A percentile compares a stretch with the other conserved stretches of the same genome.
These are phyloP conservation scores for Sarcodon sp. DNA, from an alignment of 768 basidiomycete species.

Conservation along the genomic window DNA sequence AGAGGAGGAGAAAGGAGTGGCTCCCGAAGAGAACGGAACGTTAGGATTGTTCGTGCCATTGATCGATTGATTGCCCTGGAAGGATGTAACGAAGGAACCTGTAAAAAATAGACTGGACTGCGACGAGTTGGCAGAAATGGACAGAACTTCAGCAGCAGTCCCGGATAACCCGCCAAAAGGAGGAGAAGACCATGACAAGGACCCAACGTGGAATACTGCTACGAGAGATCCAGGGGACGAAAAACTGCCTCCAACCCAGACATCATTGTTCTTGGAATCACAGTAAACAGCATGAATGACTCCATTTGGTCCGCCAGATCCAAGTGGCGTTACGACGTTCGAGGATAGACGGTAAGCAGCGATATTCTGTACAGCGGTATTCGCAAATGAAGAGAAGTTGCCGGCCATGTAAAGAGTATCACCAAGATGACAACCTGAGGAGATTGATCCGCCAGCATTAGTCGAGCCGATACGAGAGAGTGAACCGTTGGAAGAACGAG, in stretches of 20 bases:
- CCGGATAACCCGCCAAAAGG: conserved; percentile 79
- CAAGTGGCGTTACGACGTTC: conserved; percentile 46
- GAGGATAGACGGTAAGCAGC: conserved; percentile 59
- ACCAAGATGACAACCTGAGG: conserved; percentile 58
- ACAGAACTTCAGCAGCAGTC: conserved; percentile 45
- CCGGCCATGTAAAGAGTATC: conserved; percentile 74
- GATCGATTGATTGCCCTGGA: conserved; percentile 37
- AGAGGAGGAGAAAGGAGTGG: conserved; percentile 81
- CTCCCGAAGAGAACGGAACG: conserved; percentile 69
- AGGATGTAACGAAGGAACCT: conserved; percentile 76
- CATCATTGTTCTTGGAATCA: conserved; percentile 44
- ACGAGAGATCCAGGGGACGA: conserved; percentile 54
- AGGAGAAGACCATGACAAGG: conserved; percentile 59
- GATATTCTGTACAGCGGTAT: conserved; percentile 52
- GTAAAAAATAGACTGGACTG: conserved; percentile 71
- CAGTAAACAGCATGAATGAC: conserved; percentile 66
- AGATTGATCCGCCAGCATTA: conserved; percentile 66
- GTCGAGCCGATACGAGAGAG: conserved; percentile 65
- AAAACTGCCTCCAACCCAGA: conserved; percentile 77
- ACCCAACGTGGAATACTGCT: conserved; percentile 55
- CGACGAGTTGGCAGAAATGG: conserved; percentile 67
- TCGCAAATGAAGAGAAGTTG: conserved; percentile 61
- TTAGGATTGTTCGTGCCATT: conserved; percentile 76
- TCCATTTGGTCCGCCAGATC: conserved; percentile 61
- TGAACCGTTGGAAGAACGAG: conserved; percentile 50